These are phyloP conservation scores for Cryphonectria radicalis DNA, from an alignment of 2,329 filamentous ascomycete genomes.

Conservation along the genomic window DNA sequence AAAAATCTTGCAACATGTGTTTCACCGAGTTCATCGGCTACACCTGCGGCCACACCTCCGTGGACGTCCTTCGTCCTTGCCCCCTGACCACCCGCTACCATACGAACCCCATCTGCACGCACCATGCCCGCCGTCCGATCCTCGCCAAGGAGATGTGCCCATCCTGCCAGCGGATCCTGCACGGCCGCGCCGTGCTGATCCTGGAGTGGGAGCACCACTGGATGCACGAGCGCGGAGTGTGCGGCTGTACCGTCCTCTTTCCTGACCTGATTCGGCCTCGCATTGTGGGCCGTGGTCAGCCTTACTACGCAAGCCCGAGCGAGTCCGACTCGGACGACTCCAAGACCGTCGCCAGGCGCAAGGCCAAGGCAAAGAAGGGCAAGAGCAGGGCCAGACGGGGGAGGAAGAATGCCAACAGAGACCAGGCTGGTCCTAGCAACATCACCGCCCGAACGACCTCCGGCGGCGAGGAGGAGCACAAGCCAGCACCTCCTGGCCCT, in stretches of 20 bases:
- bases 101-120: slow-evolving; percentile 42
- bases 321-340: not conserved
- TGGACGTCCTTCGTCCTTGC: slow-evolving; percentile 46
- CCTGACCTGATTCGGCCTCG: slow-evolving; percentile 43
- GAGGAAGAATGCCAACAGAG: not conserved
- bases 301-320: not conserved
- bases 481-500: not conserved
- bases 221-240: slow-evolving; percentile 50
- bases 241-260: slow-evolving; percentile 44
- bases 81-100: slow-evolving; percentile 46
- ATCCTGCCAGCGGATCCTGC: slow-evolving; percentile 44
- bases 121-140: slow-evolving; percentile 38
- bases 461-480: not conserved
- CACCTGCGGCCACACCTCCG: slow-evolving; percentile 51
- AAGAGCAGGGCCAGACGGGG: not conserved
- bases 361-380: not conserved
- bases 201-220: slow-evolving; percentile 48
- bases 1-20: slow-evolving; percentile 45
- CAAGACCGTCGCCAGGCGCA: not conserved
- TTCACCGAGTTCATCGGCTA: slow-evolving; percentile 51
- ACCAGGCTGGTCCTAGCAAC: not conserved
- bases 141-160: slow-evolving; percentile 43
- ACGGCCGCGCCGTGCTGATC: slow-evolving; percentile 46
- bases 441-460: too few relatives aligned
- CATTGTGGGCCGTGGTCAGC: slow-evolving; percentile 31